Evolutionary conservation across 2,329 filamentous ascomycete species (phyloP).

Genomic region (Domatiomyces globalis): DNA sequence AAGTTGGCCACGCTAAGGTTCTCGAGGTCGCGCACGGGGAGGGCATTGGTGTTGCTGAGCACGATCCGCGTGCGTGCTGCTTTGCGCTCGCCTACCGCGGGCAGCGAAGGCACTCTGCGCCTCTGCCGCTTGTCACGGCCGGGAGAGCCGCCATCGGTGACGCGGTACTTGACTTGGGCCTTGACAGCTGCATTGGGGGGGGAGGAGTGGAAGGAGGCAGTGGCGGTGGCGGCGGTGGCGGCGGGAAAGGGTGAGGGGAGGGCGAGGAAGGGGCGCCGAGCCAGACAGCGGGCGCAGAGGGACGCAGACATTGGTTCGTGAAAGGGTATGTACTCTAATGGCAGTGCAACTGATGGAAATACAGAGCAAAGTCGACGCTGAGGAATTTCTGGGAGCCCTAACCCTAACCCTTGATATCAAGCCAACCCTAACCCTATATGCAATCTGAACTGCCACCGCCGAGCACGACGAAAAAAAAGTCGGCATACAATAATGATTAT

Average conservation of each 20-base stretch:
- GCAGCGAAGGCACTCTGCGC: conserved; percentile 37
- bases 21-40: conserved; percentile 56
- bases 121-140: conserved; percentile 34
- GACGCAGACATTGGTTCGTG: conserved; percentile 8
- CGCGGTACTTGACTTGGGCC: not conserved
- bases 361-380: not conserved
- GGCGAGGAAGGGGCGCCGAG: conserved; percentile 8
- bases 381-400: not conserved
- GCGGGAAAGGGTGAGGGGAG: not conserved
- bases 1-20: conserved; percentile 45
- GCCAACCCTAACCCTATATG: not conserved
- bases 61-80: conserved; percentile 77
- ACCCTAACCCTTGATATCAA: not conserved
- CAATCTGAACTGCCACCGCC: too few relatives aligned
- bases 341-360: not conserved
- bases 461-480: too few relatives aligned
- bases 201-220: conserved; percentile 31
- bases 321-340: not conserved
- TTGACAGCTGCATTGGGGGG: conserved; percentile 37
- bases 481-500: too few relatives aligned
- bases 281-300: conserved; percentile 13
- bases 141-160: conserved; percentile 22
- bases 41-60: conserved; percentile 84
- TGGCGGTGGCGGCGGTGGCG: conserved; percentile 1
- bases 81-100: conserved; percentile 67